These are phyloP conservation scores for Daldinia eschscholtzii DNA, from an alignment of 2,329 filamentous ascomycete genomes.

Conservation along the genomic window DNA sequence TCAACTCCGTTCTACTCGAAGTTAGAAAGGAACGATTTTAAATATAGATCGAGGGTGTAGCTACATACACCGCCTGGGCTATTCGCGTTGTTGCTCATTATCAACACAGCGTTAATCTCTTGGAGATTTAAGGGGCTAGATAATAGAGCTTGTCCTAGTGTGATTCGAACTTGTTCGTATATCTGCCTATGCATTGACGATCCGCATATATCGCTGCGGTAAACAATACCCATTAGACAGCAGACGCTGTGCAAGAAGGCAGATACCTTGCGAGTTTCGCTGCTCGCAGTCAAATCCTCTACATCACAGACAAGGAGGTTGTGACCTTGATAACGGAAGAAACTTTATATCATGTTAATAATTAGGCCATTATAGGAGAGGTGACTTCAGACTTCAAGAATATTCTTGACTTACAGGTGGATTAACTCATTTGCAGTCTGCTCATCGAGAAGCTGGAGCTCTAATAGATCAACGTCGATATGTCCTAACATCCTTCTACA, in stretches of 20 bases:
- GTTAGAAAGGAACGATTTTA: slow-evolving; percentile 10
- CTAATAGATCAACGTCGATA: slow-evolving; percentile 50
- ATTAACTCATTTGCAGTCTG: slow-evolving; percentile 50
- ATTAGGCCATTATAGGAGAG: not conserved
- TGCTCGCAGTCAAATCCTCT: slow-evolving; percentile 52
- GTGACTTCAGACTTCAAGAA: no score
- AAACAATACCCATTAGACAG: slow-evolving; percentile 57
- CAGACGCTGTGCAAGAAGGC: slow-evolving; percentile 58
- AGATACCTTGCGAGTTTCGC: slow-evolving; percentile 52
- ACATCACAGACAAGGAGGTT: slow-evolving; percentile 47
- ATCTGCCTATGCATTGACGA: slow-evolving; percentile 53
- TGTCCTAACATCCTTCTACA: slow-evolving; percentile 48
- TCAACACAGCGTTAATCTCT: slow-evolving; percentile 57
- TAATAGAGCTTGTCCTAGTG: slow-evolving; percentile 56
- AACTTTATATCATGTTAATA: slow-evolving; percentile 39
- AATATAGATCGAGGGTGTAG: not conserved
- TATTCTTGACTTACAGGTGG: slow-evolving; percentile 46
- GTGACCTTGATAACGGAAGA: slow-evolving; percentile 50
- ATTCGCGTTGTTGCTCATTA: slow-evolving; percentile 55
- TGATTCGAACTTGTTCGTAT: slow-evolving; percentile 56
- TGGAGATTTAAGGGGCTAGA: slow-evolving; percentile 57
- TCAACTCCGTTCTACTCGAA: slow-evolving; percentile 50
- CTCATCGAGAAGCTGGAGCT: slow-evolving; percentile 51
- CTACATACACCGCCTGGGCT: slow-evolving; percentile 48
- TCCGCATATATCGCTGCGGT: slow-evolving; percentile 50